Evolutionary conservation across 331 rosid species (phyloP).

Genomic region (Acacia pycnantha): DNA sequence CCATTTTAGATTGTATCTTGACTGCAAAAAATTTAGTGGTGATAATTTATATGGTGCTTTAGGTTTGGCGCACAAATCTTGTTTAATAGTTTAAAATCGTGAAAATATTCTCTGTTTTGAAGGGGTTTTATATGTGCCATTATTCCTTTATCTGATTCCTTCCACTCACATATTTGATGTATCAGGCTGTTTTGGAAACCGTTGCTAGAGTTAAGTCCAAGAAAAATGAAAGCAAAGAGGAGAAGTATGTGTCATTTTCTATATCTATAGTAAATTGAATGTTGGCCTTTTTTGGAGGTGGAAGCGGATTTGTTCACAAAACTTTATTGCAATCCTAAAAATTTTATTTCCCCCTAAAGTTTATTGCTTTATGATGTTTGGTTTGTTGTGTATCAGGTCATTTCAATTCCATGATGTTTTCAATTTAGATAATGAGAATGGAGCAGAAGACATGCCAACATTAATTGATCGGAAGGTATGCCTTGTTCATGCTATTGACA

Average conservation of each 20-base stretch:
- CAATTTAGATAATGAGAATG: conserved; percentile 81
- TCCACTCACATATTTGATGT: conserved; percentile 33
- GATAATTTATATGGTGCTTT: not conserved
- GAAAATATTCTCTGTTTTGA: not conserved
- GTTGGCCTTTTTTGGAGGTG: not conserved
- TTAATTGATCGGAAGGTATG: conserved; percentile 85
- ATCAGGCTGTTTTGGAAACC: conserved; percentile 93
- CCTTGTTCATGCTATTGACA: conserved; percentile 22
- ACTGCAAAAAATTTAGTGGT: not conserved
- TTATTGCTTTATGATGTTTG: conserved; percentile 32
- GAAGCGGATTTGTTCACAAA: conserved; percentile 21
- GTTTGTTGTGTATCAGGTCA: conserved; percentile 52
- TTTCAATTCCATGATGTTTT: conserved; percentile 94
- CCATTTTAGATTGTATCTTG: not conserved
- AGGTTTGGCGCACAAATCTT: not conserved
- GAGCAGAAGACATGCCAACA: conserved; percentile 89
- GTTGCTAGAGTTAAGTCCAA: conserved; percentile 91
- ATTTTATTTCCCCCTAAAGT: not conserved
- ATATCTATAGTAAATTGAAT: conserved; percentile 21
- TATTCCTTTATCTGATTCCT: conserved; percentile 30
- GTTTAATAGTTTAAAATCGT: not conserved
- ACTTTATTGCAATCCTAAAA: conserved; percentile 3
- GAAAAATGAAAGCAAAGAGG: conserved; percentile 91
- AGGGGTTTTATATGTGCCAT: conserved; percentile 6
- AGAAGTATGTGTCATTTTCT: conserved; percentile 63